phyloP scores from a whole-genome alignment of 2,329 filamentous ascomycete species.

The Pseudocercospora pini-densiflorae region DNA sequence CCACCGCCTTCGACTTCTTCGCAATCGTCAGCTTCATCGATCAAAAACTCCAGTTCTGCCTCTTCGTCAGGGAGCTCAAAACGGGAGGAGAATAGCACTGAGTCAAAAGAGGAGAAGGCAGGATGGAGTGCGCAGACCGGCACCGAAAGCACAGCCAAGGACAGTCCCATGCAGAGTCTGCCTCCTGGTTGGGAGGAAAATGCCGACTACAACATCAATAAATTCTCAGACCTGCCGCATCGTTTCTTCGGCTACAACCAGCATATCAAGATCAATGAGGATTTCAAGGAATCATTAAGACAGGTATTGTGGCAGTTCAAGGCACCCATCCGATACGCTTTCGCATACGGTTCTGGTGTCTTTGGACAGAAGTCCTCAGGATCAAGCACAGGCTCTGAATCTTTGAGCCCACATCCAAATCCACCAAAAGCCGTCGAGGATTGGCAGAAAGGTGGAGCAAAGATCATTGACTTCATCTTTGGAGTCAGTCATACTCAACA shows the following conservation, averaged over 20 bases:
- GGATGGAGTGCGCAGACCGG: conserved; percentile 19
- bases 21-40: conserved; percentile 14
- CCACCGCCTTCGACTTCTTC: conserved; percentile 1
- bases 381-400: conserved; percentile 53
- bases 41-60: conserved; percentile 13
- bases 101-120: conserved; percentile 19
- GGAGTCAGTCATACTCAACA: conserved; percentile 93
- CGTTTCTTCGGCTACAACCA: conserved; percentile 91
- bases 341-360: conserved; percentile 96
- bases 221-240: conserved; percentile 77
- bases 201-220: conserved; percentile 70
- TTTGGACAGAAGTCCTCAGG: conserved; percentile 72
- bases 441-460: conserved; percentile 83
- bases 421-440: conserved; percentile 80
- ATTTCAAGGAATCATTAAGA: conserved; percentile 89
- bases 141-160: conserved; percentile 26
- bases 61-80: conserved; percentile 1
- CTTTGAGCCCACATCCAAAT: conserved; percentile 73
- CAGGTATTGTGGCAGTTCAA: conserved; percentile 89
- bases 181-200: conserved; percentile 75
- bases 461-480: conserved; percentile 99
- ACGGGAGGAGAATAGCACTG: conserved; percentile 16
- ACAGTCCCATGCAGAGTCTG: conserved; percentile 40
- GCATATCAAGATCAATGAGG: conserved; percentile 92
- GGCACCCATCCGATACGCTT: conserved; percentile 93